Evolutionary conservation across 768 basidiomycete species (phyloP).

Genomic region (Hypholoma sublateritium): DNA sequence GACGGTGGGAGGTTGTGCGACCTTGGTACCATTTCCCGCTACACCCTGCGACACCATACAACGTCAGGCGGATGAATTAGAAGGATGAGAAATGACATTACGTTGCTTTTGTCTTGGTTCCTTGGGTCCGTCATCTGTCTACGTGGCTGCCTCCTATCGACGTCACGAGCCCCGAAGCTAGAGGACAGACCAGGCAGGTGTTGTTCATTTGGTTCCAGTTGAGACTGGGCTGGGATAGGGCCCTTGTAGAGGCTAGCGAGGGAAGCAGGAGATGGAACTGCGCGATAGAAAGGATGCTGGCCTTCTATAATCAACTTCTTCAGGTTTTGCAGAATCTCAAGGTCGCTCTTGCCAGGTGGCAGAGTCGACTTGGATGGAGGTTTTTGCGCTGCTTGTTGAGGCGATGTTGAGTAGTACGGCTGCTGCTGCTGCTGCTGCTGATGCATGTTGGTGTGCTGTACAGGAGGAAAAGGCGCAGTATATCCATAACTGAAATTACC

Average conservation of each 20-base stretch:
- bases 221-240: conserved; percentile 23
- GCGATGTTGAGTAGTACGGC: conserved; percentile 21
- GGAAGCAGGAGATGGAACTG: conserved; percentile 62
- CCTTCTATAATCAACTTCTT: conserved; percentile 69
- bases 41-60: no score
- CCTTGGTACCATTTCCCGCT: background rate
- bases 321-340: conserved; percentile 74
- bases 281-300: conserved; percentile 72
- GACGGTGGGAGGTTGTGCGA: conserved; percentile 2
- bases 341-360: conserved; percentile 61
- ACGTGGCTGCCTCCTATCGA: no score
- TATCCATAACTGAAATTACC: conserved; percentile 40
- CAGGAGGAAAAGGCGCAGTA: conserved; percentile 28
- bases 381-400: conserved; percentile 9
- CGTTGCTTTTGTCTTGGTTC: conserved; percentile 1
- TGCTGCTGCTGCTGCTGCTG: conserved; percentile 27
- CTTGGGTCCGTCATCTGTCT: background rate
- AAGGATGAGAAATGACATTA: background rate
- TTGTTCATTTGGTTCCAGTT: conserved; percentile 3
- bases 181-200: background rate
- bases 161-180: no score
- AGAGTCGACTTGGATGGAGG: conserved; percentile 20
- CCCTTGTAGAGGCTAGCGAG: conserved; percentile 69
- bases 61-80: background rate
- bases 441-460: conserved; percentile 26